A percentile compares a stretch with the other conserved stretches of the same genome.
These are phyloP conservation scores for Kurtzmaniella quercitrusa DNA, from an alignment of 1,139 yeast genomes.

Conservation along the genomic window DNA sequence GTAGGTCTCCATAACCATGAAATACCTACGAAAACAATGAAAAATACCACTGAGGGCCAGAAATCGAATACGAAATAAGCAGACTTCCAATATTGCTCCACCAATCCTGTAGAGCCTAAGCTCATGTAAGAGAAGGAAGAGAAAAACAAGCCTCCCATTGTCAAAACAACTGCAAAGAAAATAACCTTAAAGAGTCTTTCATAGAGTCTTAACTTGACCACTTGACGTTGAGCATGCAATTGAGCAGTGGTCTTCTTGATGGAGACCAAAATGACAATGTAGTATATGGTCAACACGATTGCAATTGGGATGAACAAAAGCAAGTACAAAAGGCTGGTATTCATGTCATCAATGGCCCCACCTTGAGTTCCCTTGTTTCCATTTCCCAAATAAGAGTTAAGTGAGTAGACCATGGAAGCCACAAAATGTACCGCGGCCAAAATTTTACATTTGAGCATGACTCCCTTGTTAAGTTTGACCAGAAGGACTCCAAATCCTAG, in stretches of 20 bases:
- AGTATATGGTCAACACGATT: conserved; percentile 66
- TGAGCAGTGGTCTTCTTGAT: conserved; percentile 70
- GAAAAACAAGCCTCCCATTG: conserved; percentile 57
- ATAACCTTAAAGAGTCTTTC: conserved; percentile 71
- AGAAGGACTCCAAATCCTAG: conserved; percentile 93
- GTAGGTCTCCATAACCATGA: conserved; percentile 98
- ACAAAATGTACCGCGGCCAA: conserved; percentile 71
- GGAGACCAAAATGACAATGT: conserved; percentile 69
- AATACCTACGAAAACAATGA: conserved; percentile 74
- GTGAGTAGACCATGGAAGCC: conserved; percentile 62
- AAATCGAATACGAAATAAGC: conserved; percentile 87
- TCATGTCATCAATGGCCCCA: conserved; percentile 8
- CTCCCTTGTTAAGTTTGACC: conserved; percentile 70
- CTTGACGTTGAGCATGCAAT: conserved; percentile 81
- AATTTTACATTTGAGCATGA: conserved; percentile 78
- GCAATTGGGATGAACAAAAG: conserved; percentile 65
- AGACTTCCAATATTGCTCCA: conserved; percentile 89
- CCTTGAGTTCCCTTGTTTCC: conserved; percentile 31
- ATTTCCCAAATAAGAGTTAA: conserved; percentile 57
- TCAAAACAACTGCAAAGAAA: conserved; percentile 54
- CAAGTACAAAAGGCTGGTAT: conserved; percentile 19
- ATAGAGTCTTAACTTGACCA: conserved; percentile 86
- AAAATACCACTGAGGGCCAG: conserved; percentile 92
- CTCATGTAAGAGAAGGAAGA: conserved; percentile 70
- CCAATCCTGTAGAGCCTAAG: conserved; percentile 69